Evolutionary conservation across 495 filamentous ascomycete species (phyloP).

Genomic region (Penicillium flavigenum): DNA sequence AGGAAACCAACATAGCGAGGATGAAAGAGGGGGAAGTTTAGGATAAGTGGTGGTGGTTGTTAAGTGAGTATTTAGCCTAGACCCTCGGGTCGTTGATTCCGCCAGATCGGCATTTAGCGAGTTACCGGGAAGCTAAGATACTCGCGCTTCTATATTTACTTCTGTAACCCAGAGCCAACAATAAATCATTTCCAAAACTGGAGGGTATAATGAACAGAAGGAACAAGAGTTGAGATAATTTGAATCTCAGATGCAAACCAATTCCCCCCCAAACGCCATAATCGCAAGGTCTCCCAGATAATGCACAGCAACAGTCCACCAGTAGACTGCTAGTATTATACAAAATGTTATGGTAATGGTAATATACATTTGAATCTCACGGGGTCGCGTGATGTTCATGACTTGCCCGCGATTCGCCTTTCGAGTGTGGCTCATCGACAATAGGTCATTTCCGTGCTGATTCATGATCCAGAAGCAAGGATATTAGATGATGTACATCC

Average conservation of each 20-base stretch:
- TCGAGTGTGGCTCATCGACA: not conserved
- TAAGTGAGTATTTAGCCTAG: conserved; percentile 10
- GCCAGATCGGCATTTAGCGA: conserved; percentile 39
- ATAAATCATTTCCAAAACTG: not conserved
- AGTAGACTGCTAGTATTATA: conserved; percentile 16
- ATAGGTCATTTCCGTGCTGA: not conserved
- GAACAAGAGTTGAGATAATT: not conserved
- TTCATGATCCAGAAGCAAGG: conserved; percentile 3
- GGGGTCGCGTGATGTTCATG: not conserved
- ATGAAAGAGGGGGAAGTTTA: not conserved
- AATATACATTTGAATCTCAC: conserved; percentile 8
- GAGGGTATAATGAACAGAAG: not conserved
- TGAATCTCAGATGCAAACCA: conserved; percentile 6
- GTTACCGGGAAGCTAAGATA: conserved; percentile 26
- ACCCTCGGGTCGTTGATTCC: conserved; percentile 23
- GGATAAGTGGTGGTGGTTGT: conserved; percentile 16
- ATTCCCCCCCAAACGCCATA: conserved; percentile 20
- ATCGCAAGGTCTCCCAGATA: conserved; percentile 14
- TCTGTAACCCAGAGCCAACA: conserved; percentile 1
- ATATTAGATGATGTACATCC: conserved; percentile 24
- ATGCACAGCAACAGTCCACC: conserved; percentile 16
- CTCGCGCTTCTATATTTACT: conserved; percentile 21
- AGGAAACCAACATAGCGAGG: conserved; percentile 82
- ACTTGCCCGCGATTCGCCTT: not conserved
- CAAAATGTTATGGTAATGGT: conserved; percentile 11